Percentiles rank a stretch among this genome's conserved stretches.
Evolutionary conservation across 345 rosid species (phyloP).

Genomic region (Brassica incana): DNA sequence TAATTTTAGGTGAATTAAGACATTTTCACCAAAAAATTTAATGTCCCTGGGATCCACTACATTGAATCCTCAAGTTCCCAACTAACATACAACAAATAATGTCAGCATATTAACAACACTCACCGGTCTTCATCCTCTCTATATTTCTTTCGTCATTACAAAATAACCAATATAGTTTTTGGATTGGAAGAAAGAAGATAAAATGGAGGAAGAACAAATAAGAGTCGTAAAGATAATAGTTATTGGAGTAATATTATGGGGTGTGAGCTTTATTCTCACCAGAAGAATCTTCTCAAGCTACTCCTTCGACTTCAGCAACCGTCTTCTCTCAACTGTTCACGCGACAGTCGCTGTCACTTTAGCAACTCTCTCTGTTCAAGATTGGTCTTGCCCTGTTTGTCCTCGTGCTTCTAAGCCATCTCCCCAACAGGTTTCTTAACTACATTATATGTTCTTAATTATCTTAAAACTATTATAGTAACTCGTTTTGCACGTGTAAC

Average conservation of each 20-base stretch:
- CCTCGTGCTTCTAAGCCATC: constrained; percentile 68
- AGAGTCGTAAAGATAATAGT: constrained; percentile 35
- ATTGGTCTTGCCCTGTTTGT: constrained; percentile 77
- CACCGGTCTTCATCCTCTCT: not conserved
- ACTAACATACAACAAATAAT: constrained; percentile 28
- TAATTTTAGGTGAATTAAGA: constrained; percentile 14
- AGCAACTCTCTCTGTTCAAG: constrained; percentile 65
- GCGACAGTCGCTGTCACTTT: constrained; percentile 60
- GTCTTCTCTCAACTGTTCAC: constrained; percentile 66
- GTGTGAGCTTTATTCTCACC: constrained; percentile 41
- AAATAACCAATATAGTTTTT: not conserved
- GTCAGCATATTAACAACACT: constrained; percentile 17
- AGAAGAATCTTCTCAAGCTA: constrained; percentile 49
- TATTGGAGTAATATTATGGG: constrained; percentile 62
- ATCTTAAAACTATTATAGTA: not conserved
- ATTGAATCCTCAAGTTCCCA: constrained; percentile 32
- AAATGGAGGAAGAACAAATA: constrained; percentile 50
- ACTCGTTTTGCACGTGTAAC: constrained; percentile 8
- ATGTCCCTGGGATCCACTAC: constrained; percentile 29
- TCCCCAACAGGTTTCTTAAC: constrained; percentile 39
- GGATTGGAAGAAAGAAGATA: not conserved
- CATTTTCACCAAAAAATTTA: not conserved
- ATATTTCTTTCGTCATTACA: not conserved
- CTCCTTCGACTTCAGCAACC: constrained; percentile 73
- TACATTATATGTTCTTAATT: not conserved